phyloP scores from a whole-genome alignment of 305 asterid species.

The Solanum hybrid region DNA sequence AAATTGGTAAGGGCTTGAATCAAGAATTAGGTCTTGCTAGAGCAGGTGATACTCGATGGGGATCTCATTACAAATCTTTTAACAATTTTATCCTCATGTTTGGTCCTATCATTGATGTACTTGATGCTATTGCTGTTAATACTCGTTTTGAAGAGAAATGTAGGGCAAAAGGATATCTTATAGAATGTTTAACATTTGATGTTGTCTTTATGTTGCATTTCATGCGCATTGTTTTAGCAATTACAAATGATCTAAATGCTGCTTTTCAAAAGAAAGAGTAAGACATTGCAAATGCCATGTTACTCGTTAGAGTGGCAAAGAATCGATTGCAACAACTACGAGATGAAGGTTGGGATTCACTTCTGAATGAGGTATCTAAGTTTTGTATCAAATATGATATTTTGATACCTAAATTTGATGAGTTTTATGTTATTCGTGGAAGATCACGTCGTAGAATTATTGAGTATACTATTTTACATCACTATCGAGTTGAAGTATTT shows the following conservation, averaged over 20 bases:
- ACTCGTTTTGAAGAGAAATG: not conserved
- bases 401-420: not conserved
- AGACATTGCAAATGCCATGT: not conserved
- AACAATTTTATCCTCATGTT: not conserved
- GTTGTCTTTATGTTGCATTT: not conserved
- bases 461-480: not conserved
- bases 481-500: not conserved
- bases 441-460: not conserved
- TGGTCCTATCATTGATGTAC: not conserved
- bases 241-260: not conserved
- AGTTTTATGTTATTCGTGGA: too few relatives aligned
- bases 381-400: not conserved
- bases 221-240: not conserved
- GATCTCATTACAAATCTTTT: not conserved
- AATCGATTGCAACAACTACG: not conserved
- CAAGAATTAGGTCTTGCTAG: too few relatives aligned
- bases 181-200: not conserved
- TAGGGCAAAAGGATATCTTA: too few relatives aligned
- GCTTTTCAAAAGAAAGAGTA: not conserved
- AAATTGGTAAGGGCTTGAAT: too few relatives aligned
- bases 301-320: not conserved
- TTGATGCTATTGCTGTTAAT: not conserved
- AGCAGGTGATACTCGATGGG: not conserved
- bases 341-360: not conserved
- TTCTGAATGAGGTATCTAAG: not conserved